A percentile compares a stretch with the other conserved stretches of the same genome.
phyloP scores from a whole-genome alignment of 1,284 basidiomycete genomes.

The Ganoderma leucocontextum region DNA sequence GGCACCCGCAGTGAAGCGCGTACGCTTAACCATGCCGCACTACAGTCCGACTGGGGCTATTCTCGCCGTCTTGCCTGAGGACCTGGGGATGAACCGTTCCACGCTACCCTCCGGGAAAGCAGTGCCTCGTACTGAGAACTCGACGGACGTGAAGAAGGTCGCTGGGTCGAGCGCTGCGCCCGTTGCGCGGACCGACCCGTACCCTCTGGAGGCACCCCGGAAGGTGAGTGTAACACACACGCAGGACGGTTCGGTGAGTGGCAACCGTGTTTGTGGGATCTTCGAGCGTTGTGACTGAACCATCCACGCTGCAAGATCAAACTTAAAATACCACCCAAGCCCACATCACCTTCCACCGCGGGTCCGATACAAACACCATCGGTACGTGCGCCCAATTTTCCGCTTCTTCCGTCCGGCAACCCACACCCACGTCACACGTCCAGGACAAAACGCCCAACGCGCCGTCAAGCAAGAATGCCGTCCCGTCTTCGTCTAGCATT shows the following conservation, averaged over 20 bases:
- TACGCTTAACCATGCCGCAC: constrained; percentile 8
- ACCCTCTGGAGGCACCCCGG: neutral
- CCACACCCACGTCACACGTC: neutral
- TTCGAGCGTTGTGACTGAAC: neutral
- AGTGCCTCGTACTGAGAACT: neutral
- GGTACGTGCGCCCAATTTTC: neutral
- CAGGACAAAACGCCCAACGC: neutral
- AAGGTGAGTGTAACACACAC: neutral
- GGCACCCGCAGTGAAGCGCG: neutral
- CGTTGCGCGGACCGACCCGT: neutral
- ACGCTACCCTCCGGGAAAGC: neutral
- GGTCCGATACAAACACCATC: neutral
- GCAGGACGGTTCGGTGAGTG: constrained; percentile 4
- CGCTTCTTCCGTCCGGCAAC: too few species aligned
- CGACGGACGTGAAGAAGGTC: neutral
- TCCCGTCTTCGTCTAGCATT: neutral
- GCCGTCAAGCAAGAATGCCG: neutral
- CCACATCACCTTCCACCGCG: neutral
- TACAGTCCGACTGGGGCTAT: constrained; percentile 28
- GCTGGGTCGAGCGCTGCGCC: neutral
- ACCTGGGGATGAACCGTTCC: neutral
- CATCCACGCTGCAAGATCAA: constrained; percentile 1
- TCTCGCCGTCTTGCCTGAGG: constrained; percentile 5
- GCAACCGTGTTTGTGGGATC: neutral
- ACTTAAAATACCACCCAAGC: constrained; percentile 2